Conservation (phyloP, 2,329 filamentous ascomycete species). For the Colletotrichum camelliae region DNA sequence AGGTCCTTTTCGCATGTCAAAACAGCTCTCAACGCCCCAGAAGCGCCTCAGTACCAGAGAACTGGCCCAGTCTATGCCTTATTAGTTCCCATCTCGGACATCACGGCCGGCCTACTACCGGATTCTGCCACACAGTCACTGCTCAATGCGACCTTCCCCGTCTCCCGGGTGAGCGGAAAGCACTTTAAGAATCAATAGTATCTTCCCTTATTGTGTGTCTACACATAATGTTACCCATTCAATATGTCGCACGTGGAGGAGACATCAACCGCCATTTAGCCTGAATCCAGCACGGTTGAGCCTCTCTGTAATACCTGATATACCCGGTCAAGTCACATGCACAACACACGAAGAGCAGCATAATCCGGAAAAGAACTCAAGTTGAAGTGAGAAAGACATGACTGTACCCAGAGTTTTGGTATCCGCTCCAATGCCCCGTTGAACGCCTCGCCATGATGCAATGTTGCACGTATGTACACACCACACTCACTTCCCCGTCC, state of each 20-base stretch:
- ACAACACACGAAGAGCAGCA: neutral
- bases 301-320: neutral
- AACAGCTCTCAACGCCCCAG: neutral
- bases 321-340: neutral
- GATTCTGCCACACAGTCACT: neutral
- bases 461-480: neutral
- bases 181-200: neutral
- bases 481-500: neutral
- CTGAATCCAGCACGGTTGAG: neutral
- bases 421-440: slow-evolving; percentile 8
- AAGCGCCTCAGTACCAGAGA: neutral
- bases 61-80: neutral
- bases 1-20: neutral
- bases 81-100: neutral
- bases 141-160: neutral
- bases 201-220: neutral
- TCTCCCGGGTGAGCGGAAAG: slow-evolving; percentile 5
- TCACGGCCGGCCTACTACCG: neutral
- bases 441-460: neutral
- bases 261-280: slow-evolving; percentile 1
- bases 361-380: neutral
- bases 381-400: neutral
- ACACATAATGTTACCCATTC: neutral
- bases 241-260: neutral
- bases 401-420: neutral